Evolutionary conservation across 2,329 filamentous ascomycete species (phyloP).

Genomic region (Colletotrichum viniferum): DNA sequence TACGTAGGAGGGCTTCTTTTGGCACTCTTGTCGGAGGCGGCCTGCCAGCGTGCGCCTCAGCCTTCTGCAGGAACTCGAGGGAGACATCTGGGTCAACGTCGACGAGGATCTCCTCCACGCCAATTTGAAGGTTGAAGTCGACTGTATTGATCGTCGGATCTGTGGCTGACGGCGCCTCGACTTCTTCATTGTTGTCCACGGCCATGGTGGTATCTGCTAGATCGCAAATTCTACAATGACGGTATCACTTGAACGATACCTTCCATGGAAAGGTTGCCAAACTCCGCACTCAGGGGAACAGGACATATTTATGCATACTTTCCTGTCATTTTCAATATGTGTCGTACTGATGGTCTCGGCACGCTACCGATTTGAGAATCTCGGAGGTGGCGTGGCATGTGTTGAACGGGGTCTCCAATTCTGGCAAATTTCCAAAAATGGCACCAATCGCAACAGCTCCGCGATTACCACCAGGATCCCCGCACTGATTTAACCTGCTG

Average conservation of each 20-base stretch:
- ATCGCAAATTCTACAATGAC: not conserved
- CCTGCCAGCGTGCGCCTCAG: conserved; percentile 24
- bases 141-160: conserved; percentile 14
- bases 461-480: not conserved
- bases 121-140: conserved; percentile 23
- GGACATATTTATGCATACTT: not conserved
- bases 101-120: conserved; percentile 23
- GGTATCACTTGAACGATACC: no score
- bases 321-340: not conserved
- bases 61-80: conserved; percentile 24
- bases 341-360: not conserved
- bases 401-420: not conserved
- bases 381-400: not conserved
- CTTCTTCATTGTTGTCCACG: not conserved
- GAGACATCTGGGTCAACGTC: conserved; percentile 27
- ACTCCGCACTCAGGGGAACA: not conserved
- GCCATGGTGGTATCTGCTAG: not conserved
- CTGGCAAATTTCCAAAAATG: not conserved
- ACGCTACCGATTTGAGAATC: not conserved
- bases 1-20: conserved; percentile 15
- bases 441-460: conserved; percentile 6
- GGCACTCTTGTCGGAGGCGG: conserved; percentile 14
- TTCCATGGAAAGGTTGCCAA: not conserved
- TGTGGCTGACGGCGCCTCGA: not conserved
- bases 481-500: not conserved